phyloP scores from a whole-genome alignment of 108 stramenopile species.

The Cafeteria roenbergensis region DNA sequence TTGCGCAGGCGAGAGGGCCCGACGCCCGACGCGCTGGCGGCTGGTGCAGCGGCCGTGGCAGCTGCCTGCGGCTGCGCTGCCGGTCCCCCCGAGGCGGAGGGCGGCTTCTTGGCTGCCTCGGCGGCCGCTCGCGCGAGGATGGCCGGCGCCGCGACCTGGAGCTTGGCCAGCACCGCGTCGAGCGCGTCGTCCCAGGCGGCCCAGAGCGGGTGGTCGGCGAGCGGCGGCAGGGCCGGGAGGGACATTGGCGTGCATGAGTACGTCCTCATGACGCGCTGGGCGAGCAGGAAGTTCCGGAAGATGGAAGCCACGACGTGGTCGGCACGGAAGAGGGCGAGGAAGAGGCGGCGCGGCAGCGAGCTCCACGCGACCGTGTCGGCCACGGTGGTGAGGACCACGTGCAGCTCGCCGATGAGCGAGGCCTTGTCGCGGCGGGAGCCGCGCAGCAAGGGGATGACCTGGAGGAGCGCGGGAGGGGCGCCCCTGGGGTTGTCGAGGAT shows the following conservation, averaged over 20 bases:
- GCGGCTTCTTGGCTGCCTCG: too few species aligned
- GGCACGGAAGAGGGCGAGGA: constrained; percentile 90
- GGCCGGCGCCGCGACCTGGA: too few species aligned
- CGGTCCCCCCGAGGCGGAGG: too few species aligned
- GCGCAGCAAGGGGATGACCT: too few species aligned
- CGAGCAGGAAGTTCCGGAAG: constrained; percentile 96
- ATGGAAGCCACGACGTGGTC: constrained; percentile 84
- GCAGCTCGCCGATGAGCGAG: constrained; percentile 82
- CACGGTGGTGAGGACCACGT: constrained; percentile 98
- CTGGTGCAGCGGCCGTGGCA: too few species aligned
- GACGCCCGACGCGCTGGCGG: too few species aligned
- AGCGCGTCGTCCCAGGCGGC: constrained; percentile 94
- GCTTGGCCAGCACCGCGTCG: constrained; percentile 68
- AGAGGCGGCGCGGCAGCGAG: constrained; percentile 76
- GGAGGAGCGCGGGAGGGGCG: too few species aligned
- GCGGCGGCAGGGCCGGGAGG: constrained; percentile 70
- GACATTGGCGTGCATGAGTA: constrained; percentile 78
- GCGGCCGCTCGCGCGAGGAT: too few species aligned
- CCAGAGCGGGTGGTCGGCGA: constrained; percentile 87
- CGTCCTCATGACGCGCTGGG: constrained; percentile 74
- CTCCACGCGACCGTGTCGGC: constrained; percentile 99
- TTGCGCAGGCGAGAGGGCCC: too few species aligned
- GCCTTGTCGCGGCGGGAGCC: too few species aligned
- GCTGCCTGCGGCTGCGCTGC: too few species aligned
- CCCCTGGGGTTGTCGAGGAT: too few species aligned